Evolutionary conservation across 2,329 filamentous ascomycete species (phyloP).

Genomic region (Trichoderma harzianum): DNA sequence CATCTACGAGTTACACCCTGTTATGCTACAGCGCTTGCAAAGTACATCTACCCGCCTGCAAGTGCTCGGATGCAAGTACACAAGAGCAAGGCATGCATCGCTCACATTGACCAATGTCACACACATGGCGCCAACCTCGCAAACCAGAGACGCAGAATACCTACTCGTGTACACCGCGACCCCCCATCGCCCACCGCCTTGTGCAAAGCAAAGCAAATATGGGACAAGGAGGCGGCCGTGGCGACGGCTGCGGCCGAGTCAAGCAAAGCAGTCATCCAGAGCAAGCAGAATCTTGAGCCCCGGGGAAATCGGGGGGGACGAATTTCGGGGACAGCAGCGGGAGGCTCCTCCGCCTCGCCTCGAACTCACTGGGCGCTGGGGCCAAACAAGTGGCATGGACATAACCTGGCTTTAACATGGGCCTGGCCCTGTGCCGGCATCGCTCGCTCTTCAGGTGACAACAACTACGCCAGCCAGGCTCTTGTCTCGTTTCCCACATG

Average conservation of each 20-base stretch:
- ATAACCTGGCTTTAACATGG: background rate
- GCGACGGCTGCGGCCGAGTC: background rate
- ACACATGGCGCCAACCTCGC: constrained; percentile 1
- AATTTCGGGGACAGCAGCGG: background rate
- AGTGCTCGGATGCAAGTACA: background rate
- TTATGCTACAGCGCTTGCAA: background rate
- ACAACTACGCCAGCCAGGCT: background rate
- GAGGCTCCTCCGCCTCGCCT: background rate
- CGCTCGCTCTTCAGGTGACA: constrained; percentile 14
- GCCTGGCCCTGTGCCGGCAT: background rate
- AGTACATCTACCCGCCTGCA: background rate
- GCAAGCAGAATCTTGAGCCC: constrained; percentile 15
- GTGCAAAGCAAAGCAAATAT: background rate
- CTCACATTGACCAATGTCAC: background rate
- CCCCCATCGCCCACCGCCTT: constrained; percentile 1
- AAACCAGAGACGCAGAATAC: background rate
- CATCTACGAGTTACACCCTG: background rate
- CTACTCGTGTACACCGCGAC: background rate
- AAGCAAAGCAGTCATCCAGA: constrained; percentile 6
- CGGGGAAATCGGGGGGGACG: constrained; percentile 5
- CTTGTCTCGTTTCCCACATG: background rate
- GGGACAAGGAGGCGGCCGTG: background rate
- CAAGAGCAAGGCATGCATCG: background rate
- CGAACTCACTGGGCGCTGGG: background rate
- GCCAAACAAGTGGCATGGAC: background rate